Base-by-base conservation (phyloP, 1,284 basidiomycete species). In the Tilletiaria anomala region DNA sequence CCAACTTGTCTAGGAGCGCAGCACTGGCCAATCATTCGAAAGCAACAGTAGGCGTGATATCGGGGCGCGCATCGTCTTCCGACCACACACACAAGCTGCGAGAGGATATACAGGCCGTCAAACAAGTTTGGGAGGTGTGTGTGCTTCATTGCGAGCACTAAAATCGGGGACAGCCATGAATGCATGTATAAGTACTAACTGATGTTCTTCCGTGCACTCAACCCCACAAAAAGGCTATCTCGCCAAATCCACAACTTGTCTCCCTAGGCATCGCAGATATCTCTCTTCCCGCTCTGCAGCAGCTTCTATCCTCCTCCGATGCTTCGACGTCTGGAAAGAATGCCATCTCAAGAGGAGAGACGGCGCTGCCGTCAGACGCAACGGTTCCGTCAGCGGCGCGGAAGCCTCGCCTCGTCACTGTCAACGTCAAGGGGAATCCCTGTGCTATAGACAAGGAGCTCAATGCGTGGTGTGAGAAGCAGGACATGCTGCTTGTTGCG, bases 191-290 rank as follows among this genome's bases (percentile, higher is more conserved):
- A 32, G 22, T 18, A n/a, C 23, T 12, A 5, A 14, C 44, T 34
- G 22, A 20, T 4, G 8, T 24, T 6, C 34, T 11, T 15, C 18
- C 37, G 20, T 20, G 12, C 42, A n/a, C 12, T 5, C 32, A 8
- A 20, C 22, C 3, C 22, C n/a, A 16, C 16, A 45, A 3, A 44
- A 47, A 2, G 32, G 23, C 38, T n/a, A 46, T 56, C 14, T 60
- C 57, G 10, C 43, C 34, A 5, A 52, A 60, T 19, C 48, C 55
- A 11, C 48, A 51, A 22, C 35, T 55, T 3, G 43, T 54, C 36
- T 58, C 57, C 3, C 42, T 58, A 20, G 57, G 57, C 3, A 36
- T 60, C 1, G 45, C 54, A 15, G 53, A 58, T 22, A 33, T 60
- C 29, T 53, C 55, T 3, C 39, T 42, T 11, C 14, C 12, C 37